Base-by-base conservation (phyloP, 2,329 filamentous ascomycete genomes). In the Penicillium sp. region DNA sequence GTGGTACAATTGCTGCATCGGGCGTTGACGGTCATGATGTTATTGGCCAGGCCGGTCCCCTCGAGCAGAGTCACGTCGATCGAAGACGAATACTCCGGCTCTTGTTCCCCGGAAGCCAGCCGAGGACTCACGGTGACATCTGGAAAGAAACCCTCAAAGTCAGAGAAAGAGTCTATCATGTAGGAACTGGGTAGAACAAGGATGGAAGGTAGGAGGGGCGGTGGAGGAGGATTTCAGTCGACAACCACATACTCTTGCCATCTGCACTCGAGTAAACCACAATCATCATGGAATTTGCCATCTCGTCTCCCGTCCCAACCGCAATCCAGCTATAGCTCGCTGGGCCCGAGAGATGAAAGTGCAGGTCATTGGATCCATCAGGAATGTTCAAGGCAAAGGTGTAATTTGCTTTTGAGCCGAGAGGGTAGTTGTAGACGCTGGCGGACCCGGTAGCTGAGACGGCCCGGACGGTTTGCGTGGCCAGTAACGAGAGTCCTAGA, bases 391-490 rank as follows among this genome's bases (percentile, higher is more conserved):
- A 40, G 9, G 59, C 56, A 39, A 61, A 61, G 4, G 54, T 54
- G 36, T 50, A 59, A 29, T 56, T 53, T 3, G 50, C 46, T 11
- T 45, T 48, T n/a, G 27, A 44, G 12, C 47, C 33, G 2, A 57
- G 40, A 9, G 57, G 51, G 8, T 52, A 39, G 28, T 48, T 52
- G 43, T 58, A 59, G 11, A 55, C 48, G 47, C 49, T 52, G 6
- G 42, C 75, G 11, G 75, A 74, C 75, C 42, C 39, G 3, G 47
- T 25, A 4, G n/a, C 25, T 13, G 42, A 41, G 6, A 25, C 24
- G 24, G 42, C 47, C 25, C n/a, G 37, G 3, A 42, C 39, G 3
- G 11, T 4, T 3, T 28, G 18, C 13, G 29, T 35, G 8, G 33
- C 9, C 8, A 32, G 29, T 32, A 32, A 8, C 11, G 29, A 32